Conservation (phyloP, 1,284 basidiomycete species). For the Sanghuangporus sanghuang region DNA sequence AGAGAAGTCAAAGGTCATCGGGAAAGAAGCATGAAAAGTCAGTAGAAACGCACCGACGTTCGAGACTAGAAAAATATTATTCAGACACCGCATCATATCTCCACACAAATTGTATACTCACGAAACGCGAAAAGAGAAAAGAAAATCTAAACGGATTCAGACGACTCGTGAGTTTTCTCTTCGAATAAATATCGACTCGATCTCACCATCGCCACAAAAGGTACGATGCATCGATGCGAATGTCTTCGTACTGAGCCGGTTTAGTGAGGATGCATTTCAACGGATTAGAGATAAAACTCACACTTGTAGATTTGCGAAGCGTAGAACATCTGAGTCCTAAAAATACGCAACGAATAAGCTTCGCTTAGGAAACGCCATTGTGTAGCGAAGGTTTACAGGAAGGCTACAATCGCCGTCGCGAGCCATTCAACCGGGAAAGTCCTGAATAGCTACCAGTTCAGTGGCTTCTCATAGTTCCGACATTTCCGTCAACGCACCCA, state of each 20-base stretch:
- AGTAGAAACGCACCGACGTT: background rate
- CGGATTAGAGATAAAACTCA: background rate
- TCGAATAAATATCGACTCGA: background rate
- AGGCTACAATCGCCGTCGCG: background rate
- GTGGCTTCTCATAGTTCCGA: background rate
- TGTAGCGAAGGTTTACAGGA: background rate
- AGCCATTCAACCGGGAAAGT: conserved; percentile 5
- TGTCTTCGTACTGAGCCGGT: background rate
- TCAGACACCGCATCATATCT: background rate
- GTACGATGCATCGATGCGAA: background rate
- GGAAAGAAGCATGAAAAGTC: background rate
- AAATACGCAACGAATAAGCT: background rate
- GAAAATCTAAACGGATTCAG: background rate
- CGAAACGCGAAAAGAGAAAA: background rate
- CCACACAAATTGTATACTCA: background rate
- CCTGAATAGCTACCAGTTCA: background rate
- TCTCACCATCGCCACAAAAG: background rate
- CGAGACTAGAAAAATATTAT: background rate
- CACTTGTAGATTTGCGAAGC: conserved; percentile 6
- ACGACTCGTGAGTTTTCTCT: background rate
- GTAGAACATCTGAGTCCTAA: conserved; percentile 10
- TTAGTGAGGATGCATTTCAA: background rate
- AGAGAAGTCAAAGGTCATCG: background rate
- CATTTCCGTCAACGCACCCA: background rate
- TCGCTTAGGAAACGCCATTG: background rate